Evolutionary conservation across 305 asterid genomes (phyloP).

Genomic region (Ruellia speciosa): DNA sequence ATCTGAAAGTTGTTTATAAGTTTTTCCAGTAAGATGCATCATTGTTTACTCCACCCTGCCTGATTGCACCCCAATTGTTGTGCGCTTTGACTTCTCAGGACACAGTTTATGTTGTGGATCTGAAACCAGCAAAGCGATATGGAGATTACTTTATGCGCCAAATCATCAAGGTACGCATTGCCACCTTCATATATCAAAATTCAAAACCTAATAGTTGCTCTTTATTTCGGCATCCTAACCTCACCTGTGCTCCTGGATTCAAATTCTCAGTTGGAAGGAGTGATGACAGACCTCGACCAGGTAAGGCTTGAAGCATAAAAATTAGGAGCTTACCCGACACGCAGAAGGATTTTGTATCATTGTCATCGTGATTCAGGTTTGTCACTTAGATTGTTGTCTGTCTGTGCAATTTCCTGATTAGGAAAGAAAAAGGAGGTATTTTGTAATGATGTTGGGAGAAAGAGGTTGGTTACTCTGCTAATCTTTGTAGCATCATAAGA

Average conservation of each 20-base stretch:
- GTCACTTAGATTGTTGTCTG: no score
- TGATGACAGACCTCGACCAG: slow-evolving; percentile 56
- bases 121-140: slow-evolving; percentile 57
- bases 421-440: no score
- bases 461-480: no score
- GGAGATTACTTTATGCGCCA: slow-evolving; percentile 82
- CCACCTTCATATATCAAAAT: background rate
- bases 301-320: slow-evolving; percentile 40
- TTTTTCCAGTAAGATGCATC: no score
- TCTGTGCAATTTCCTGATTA: no score
- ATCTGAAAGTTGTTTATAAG: background rate
- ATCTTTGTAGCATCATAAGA: no score
- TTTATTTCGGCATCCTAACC: no score
- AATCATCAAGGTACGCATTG: slow-evolving; percentile 48
- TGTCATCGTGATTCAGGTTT: no score
- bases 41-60: background rate
- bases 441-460: no score
- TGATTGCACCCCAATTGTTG: background rate
- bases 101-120: slow-evolving; percentile 52
- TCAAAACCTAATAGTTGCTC: background rate
- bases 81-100: slow-evolving; percentile 43
- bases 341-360: no score
- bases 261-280: slow-evolving; percentile 49
- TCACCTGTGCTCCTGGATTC: no score
- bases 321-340: no score